Conservation (phyloP, 2,329 filamentous ascomycete species). For the Nigrograna mackinnonii region DNA sequence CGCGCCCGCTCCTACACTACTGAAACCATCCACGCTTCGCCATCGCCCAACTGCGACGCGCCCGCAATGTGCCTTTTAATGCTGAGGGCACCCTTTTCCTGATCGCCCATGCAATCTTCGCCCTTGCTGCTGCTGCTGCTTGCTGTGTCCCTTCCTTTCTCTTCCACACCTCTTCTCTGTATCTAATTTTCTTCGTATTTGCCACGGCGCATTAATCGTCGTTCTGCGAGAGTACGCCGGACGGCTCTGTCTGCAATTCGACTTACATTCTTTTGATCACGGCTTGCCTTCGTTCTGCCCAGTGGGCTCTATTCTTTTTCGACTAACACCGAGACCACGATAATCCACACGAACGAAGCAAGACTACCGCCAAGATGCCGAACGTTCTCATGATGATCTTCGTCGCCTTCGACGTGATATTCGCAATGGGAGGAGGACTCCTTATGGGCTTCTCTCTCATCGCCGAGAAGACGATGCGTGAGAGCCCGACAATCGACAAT, state of each 20-base stretch:
- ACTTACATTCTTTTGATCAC: slow-evolving; percentile 30
- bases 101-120: slow-evolving; percentile 24
- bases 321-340: slow-evolving; percentile 2
- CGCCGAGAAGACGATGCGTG: slow-evolving; percentile 47
- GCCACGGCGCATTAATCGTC: slow-evolving; percentile 22
- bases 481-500: slow-evolving; percentile 49
- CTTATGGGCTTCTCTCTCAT: slow-evolving; percentile 58
- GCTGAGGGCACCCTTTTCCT: slow-evolving; percentile 27
- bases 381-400: slow-evolving; percentile 59
- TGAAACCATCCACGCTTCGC: slow-evolving; percentile 39
- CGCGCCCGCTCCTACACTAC: slow-evolving; percentile 31
- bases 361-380: slow-evolving; percentile 44
- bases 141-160: slow-evolving; percentile 15
- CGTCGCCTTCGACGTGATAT: slow-evolving; percentile 55
- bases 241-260: slow-evolving; percentile 37
- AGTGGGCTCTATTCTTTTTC: slow-evolving; percentile 1
- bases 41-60: slow-evolving; percentile 32
- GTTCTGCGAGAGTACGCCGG: slow-evolving; percentile 40
- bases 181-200: slow-evolving; percentile 29
- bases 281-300: slow-evolving; percentile 1
- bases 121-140: slow-evolving; percentile 21
- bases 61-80: slow-evolving; percentile 36
- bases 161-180: slow-evolving; percentile 31
- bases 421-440: slow-evolving; percentile 55
- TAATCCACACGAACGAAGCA: slow-evolving; percentile 13